These are phyloP conservation scores for Xerocomellus intermedius DNA, from an alignment of 768 basidiomycete species.

Conservation along the genomic window DNA sequence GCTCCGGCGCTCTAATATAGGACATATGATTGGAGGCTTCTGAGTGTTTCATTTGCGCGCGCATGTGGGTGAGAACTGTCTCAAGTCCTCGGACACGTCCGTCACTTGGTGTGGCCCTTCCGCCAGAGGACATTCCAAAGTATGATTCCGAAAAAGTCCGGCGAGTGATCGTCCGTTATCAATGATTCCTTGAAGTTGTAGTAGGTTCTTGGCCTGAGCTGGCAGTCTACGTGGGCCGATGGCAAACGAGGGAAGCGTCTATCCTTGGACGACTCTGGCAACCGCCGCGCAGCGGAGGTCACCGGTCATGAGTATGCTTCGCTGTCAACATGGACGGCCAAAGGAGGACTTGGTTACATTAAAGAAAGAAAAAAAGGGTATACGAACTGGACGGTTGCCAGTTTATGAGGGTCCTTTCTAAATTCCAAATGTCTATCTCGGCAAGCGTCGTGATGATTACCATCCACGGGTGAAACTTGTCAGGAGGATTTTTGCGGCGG, in stretches of 20 bases:
- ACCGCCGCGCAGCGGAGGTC: background rate
- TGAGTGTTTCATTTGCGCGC: conserved; percentile 23
- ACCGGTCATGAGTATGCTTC: background rate
- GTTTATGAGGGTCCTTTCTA: background rate
- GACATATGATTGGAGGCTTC: background rate
- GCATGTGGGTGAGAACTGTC: background rate
- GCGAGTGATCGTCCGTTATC: conserved; percentile 6
- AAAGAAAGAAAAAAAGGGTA: background rate
- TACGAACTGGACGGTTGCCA: background rate
- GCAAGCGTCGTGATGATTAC: conserved; percentile 2
- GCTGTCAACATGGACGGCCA: background rate
- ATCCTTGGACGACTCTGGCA: conserved; percentile 4
- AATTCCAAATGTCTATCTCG: conserved; percentile 1
- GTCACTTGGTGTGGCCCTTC: too few species aligned
- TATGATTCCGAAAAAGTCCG: background rate
- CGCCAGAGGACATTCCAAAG: too few species aligned
- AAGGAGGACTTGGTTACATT: background rate
- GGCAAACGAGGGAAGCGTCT: conserved; percentile 8
- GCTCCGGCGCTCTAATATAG: background rate
- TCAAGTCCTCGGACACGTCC: conserved; percentile 19
- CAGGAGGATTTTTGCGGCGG: conserved; percentile 13
- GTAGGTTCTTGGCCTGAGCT: conserved; percentile 3
- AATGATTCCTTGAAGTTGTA: background rate
- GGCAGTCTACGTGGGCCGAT: background rate
- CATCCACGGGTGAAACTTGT: conserved; percentile 16